phyloP scores from a whole-genome alignment of 2,329 filamentous ascomycete genomes.

The Fusarium begoniae region DNA sequence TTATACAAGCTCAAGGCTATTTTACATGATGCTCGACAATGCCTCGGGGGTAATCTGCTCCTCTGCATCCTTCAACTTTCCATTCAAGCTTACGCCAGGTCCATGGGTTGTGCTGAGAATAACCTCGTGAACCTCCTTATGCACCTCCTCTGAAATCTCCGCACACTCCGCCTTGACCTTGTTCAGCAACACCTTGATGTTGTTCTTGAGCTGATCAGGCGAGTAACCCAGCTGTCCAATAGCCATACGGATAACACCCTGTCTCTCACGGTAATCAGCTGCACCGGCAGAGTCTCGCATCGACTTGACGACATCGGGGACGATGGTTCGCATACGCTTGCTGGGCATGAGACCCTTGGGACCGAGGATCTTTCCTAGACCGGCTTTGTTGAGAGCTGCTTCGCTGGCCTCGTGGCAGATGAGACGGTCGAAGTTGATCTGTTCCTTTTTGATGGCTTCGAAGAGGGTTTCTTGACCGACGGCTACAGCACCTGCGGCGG shows the following conservation, averaged over 20 bases:
- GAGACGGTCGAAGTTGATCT: conserved; percentile 87
- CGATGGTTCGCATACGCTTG: conserved; percentile 86
- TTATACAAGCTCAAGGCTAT: conserved; percentile 40
- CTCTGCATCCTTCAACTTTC: conserved; percentile 73
- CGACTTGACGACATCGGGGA: conserved; percentile 77
- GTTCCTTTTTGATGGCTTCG: conserved; percentile 75
- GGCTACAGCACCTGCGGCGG: conserved; percentile 79
- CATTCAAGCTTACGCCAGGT: conserved; percentile 87
- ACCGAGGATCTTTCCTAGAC: conserved; percentile 82
- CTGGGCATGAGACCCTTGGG: conserved; percentile 94
- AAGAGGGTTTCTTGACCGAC: conserved; percentile 91
- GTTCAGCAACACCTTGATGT: conserved; percentile 80
- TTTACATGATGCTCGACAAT: conserved; percentile 64
- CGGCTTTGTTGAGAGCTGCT: conserved; percentile 81
- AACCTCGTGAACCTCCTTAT: conserved; percentile 63
- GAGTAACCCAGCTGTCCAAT: conserved; percentile 91
- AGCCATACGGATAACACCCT: conserved; percentile 87
- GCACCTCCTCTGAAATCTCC: conserved; percentile 67
- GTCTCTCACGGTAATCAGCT: conserved; percentile 85
- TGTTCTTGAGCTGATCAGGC: conserved; percentile 84
- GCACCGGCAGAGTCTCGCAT: conserved; percentile 86
- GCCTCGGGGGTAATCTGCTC: conserved; percentile 64
- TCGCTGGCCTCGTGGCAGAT: conserved; percentile 86
- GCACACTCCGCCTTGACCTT: conserved; percentile 81
- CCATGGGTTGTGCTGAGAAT: conserved; percentile 89